Evolutionary conservation across 192 early-diverging fungal species (phyloP).

Genomic region (Paraglomus occultum): DNA sequence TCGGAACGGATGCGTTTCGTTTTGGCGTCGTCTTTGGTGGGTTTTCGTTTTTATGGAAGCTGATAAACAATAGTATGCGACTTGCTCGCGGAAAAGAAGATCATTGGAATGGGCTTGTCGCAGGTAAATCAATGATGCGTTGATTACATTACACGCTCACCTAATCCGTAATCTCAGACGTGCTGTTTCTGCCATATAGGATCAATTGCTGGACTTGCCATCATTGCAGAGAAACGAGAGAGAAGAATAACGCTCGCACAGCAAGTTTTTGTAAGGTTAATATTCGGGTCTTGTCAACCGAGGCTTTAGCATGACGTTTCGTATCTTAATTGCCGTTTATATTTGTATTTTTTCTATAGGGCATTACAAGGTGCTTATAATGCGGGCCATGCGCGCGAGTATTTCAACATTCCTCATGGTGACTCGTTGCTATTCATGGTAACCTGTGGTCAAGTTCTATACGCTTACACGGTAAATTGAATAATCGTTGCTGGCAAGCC

Average conservation of each 20-base stretch:
- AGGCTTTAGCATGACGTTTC: slow-evolving; percentile 20
- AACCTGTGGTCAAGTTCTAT: slow-evolving; percentile 53
- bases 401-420: slow-evolving; percentile 55
- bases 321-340: slow-evolving; percentile 1
- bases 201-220: slow-evolving; percentile 50
- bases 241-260: slow-evolving; percentile 55
- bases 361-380: slow-evolving; percentile 56
- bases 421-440: slow-evolving; percentile 54
- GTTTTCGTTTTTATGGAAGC: slow-evolving; percentile 74
- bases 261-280: slow-evolving; percentile 57
- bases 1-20: slow-evolving; percentile 55
- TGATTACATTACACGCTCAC: background rate
- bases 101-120: slow-evolving; percentile 51
- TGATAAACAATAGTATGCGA: slow-evolving; percentile 62
- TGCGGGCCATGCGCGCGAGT: slow-evolving; percentile 50
- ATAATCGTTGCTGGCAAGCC: background rate
- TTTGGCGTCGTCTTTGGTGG: slow-evolving; percentile 77
- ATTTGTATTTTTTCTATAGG: slow-evolving; percentile 32
- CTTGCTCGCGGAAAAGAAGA: slow-evolving; percentile 52
- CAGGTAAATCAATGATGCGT: slow-evolving; percentile 34
- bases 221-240: slow-evolving; percentile 56
- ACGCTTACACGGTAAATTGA: slow-evolving; percentile 56
- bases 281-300: background rate
- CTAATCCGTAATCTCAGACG: background rate
- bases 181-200: slow-evolving; percentile 28